phyloP scores from a whole-genome alignment of 2,329 filamentous ascomycete genomes.

The Fusarium sp. region DNA sequence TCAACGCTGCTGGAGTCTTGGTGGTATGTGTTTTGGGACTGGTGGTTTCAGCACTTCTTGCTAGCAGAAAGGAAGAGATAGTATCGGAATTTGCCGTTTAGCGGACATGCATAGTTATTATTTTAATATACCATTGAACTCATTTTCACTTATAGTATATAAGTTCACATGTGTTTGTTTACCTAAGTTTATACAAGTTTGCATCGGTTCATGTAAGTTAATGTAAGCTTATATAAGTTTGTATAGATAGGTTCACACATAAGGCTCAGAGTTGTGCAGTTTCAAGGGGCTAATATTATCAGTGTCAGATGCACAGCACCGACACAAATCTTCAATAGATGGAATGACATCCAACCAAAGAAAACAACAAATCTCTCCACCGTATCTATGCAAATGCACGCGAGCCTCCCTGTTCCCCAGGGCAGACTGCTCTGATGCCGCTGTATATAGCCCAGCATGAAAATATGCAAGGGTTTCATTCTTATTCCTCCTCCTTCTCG shows the following conservation, averaged over 20 bases:
- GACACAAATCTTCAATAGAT: conserved; percentile 5
- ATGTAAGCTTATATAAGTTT: not conserved
- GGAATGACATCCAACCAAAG: conserved; percentile 6
- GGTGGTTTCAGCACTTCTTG: conserved; percentile 22
- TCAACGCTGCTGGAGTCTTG: conserved; percentile 44
- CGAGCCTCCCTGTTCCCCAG: not conserved
- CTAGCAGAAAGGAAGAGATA: not conserved
- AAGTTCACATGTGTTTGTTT: not conserved
- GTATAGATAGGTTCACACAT: not conserved
- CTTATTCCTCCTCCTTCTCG: conserved; percentile 19
- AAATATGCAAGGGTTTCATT: conserved; percentile 18
- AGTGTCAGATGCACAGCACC: conserved; percentile 16
- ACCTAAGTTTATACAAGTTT: not conserved
- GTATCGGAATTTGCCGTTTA: not conserved
- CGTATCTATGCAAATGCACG: conserved; percentile 39
- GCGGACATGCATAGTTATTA: not conserved
- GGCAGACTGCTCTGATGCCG: conserved; percentile 1
- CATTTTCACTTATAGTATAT: not conserved
- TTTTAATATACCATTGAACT: not conserved
- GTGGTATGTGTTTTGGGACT: conserved; percentile 44
- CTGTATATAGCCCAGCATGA: conserved; percentile 10
- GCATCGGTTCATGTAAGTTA: not conserved
- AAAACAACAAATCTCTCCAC: conserved; percentile 31
- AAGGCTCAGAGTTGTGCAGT: not conserved
- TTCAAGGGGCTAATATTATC: conserved; percentile 14